Conservation (phyloP, 2,329 filamentous ascomycete genomes). For the Fusarium compactum region DNA sequence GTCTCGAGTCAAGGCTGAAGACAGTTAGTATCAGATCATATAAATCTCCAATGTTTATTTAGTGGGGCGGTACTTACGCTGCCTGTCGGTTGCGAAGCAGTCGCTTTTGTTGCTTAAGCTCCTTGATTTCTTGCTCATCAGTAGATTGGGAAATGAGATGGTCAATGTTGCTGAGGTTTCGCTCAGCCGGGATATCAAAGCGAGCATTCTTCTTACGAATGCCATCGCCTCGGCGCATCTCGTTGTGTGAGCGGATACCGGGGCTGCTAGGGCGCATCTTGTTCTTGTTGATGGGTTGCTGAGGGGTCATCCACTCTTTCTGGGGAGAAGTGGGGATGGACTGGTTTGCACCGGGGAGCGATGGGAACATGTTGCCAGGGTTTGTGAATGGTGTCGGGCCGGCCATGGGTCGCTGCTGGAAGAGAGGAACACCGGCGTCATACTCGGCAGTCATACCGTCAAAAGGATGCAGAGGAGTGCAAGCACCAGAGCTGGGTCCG, state of each 20-base stretch:
- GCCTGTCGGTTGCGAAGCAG: slow-evolving; percentile 95
- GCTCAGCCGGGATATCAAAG: slow-evolving; percentile 95
- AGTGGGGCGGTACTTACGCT: slow-evolving; percentile 74
- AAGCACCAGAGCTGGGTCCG: slow-evolving; percentile 66
- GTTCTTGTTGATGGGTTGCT: slow-evolving; percentile 66
- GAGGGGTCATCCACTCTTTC: slow-evolving; percentile 68
- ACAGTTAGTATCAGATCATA: slow-evolving; percentile 26
- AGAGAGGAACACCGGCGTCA: slow-evolving; percentile 65
- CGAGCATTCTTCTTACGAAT: slow-evolving; percentile 99
- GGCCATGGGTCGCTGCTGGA: slow-evolving; percentile 66
- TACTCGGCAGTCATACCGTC: slow-evolving; percentile 66
- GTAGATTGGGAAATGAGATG: slow-evolving; percentile 88
- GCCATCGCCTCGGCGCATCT: slow-evolving; percentile 82
- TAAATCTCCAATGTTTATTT: slow-evolving; percentile 12
- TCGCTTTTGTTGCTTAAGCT: slow-evolving; percentile 98
- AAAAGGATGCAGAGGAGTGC: slow-evolving; percentile 79
- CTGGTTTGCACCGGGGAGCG: slow-evolving; percentile 60
- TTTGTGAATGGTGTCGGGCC: slow-evolving; percentile 68
- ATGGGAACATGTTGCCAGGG: slow-evolving; percentile 66
- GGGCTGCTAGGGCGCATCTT: slow-evolving; percentile 75
- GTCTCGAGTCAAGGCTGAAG: slow-evolving; percentile 88
- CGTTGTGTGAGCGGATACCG: slow-evolving; percentile 78
- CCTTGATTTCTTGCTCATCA: slow-evolving; percentile 94
- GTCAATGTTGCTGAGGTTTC: slow-evolving; percentile 95
- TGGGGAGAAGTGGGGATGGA: slow-evolving; percentile 68